phyloP scores from a whole-genome alignment of 805 yeast genomes.

The Ogataea degrootiae region DNA sequence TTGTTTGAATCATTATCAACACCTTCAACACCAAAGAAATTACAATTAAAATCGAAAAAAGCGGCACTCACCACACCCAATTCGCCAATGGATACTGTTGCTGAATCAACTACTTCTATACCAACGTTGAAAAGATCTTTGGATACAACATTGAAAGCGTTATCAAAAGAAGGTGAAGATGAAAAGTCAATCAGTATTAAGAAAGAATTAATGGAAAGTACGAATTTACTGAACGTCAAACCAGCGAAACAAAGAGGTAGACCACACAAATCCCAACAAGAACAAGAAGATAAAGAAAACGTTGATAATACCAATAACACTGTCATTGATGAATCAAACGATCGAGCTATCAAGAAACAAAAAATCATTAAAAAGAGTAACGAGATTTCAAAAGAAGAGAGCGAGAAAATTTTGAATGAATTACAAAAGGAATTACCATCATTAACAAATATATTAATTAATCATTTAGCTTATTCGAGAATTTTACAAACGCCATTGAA shows the following conservation, averaged over 20 bases:
- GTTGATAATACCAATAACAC: not conserved
- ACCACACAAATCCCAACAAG: conserved; percentile 6
- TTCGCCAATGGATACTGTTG: too few species aligned
- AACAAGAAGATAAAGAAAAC: not conserved
- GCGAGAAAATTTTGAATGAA: conserved; percentile 25
- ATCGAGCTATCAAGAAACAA: not conserved
- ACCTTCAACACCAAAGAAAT: too few species aligned
- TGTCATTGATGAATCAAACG: not conserved
- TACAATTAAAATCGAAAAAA: too few species aligned
- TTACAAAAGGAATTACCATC: conserved; percentile 40
- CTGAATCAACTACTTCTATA: too few species aligned
- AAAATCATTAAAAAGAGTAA: not conserved
- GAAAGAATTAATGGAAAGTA: too few species aligned
- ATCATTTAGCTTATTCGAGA: conserved; percentile 87
- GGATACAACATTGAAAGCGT: too few species aligned
- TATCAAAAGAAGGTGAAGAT: too few species aligned
- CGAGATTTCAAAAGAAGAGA: conserved; percentile 19
- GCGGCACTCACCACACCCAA: too few species aligned
- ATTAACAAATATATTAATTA: conserved; percentile 62
- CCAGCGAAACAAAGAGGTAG: conserved; percentile 7
- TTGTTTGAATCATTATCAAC: too few species aligned
- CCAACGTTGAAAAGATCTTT: too few species aligned
- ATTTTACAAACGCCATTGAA: conserved; percentile 84
- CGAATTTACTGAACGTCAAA: too few species aligned
- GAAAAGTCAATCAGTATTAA: too few species aligned